These are phyloP conservation scores for Berberis vulgaris DNA, from an alignment of 164 flowering plant species.

Conservation along the genomic window DNA sequence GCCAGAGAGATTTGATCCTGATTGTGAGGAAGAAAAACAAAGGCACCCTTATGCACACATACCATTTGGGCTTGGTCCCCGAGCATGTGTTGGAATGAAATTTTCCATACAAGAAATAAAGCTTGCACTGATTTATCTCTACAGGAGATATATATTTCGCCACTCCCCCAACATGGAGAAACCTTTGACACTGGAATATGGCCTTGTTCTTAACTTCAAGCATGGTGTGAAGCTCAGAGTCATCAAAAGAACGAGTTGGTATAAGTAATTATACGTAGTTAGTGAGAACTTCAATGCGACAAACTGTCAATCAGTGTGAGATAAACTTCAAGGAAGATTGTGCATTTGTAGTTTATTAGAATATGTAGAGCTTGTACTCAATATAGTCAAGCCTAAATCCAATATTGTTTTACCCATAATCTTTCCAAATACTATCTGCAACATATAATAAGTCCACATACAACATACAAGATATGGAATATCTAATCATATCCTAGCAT, in stretches of 20 bases:
- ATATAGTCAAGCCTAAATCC: no score
- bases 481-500: no score
- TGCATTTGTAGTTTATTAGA: no score
- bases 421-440: no score
- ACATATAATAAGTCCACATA: no score
- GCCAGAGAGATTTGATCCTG: conserved; percentile 87
- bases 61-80: conserved; percentile 91
- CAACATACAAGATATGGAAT: no score
- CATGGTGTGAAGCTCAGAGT: conserved; percentile 77
- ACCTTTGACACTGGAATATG: conserved; percentile 67
- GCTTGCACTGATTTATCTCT: conserved; percentile 73
- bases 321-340: no score
- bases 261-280: no score
- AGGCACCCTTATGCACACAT: conserved; percentile 93
- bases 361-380: no score
- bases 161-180: conserved; percentile 78
- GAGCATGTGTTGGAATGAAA: conserved; percentile 80
- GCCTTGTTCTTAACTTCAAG: conserved; percentile 81
- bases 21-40: conserved; percentile 59
- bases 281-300: no score
- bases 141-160: conserved; percentile 53
- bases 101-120: conserved; percentile 76
- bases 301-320: no score
- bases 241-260: conserved; percentile 14
- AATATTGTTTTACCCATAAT: no score